Evolutionary conservation across 306 rosid species (phyloP), one percentile per base, ranked within the genome.

Genomic region (Vicia villosa): DNA sequence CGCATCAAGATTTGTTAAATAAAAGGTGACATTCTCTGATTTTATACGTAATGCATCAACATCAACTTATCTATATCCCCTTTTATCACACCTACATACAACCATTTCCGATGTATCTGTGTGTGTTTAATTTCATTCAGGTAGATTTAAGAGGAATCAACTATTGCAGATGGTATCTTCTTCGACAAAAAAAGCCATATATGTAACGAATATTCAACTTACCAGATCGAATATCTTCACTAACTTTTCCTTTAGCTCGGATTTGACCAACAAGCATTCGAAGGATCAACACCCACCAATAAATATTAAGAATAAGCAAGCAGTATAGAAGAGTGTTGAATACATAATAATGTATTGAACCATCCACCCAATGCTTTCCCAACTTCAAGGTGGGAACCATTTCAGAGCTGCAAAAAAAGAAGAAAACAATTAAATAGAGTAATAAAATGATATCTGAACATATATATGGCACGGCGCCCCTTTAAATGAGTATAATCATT

Each of bases 221-320:
- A 94, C 98, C 98, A 69, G 98, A 94, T 40, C 98, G 95, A 82
- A 94, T 94, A 76, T 94, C 98, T 5, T 94, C 96, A 43, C 96
- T 80, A 68, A 94, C 74, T 75, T 83, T 87, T 46, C 98, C 97
- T 86, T 80, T 84, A 12, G 87, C 87, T 81, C 85, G 92, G 77
- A 94, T 86, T 91, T 90, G 97, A 75, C 83, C 81, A 58, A 83
- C 92, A 71, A 94, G 95, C 98, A 94, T 94, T 59, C 97, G 89
- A 68, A 66, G 92, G 51, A 94, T 94, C 84, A 94, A 68, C 49
- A 90, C 91, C 97, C 97, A 94, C 98, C 98, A 94, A 79, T 88
- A 94, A 69, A 90, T 81, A 72, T 90, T 88, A 73, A 94, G 66
- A 73, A 86, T 86, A 47, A 94, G 89, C 78, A 90, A 84, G 88